Evolutionary conservation across 441 rosid genomes (phyloP).

Genomic region (Syzygium malaccense): DNA sequence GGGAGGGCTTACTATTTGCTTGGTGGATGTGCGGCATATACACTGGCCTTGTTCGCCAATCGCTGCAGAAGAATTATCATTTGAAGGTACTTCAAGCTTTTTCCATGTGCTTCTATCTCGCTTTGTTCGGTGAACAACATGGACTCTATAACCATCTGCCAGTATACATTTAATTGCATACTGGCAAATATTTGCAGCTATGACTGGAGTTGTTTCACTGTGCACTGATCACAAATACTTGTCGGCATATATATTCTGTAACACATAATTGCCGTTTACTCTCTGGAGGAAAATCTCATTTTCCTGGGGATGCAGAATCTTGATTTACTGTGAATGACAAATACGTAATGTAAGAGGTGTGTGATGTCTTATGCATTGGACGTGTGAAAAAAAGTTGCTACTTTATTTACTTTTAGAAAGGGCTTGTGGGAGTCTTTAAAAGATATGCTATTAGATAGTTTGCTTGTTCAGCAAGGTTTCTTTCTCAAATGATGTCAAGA

Average conservation of each 20-base stretch:
- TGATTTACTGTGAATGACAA: not conserved
- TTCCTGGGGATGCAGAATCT: not conserved
- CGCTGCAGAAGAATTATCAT: slow-evolving; percentile 64
- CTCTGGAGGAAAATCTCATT: not conserved
- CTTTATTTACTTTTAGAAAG: not conserved
- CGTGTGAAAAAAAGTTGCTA: not conserved
- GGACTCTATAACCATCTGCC: not conserved
- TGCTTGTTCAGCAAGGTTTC: not conserved
- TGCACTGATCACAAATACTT: not conserved
- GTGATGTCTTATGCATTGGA: not conserved
- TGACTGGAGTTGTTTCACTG: not conserved
- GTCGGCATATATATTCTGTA: not conserved
- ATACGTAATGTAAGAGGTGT: not conserved
- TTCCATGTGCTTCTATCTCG: not conserved
- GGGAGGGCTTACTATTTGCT: slow-evolving; percentile 63
- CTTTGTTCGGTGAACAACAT: not conserved
- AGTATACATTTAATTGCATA: not conserved
- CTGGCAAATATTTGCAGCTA: not conserved
- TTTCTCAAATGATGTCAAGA: not conserved
- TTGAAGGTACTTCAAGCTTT: slow-evolving; percentile 34
- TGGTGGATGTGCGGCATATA: slow-evolving; percentile 89
- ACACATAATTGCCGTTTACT: not conserved
- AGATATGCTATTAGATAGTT: not conserved
- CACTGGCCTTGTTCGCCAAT: slow-evolving; percentile 55
- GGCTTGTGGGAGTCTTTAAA: not conserved